Base-by-base conservation (phyloP, 495 filamentous ascomycete species). In the Paragyromitra xinjiangensis region DNA sequence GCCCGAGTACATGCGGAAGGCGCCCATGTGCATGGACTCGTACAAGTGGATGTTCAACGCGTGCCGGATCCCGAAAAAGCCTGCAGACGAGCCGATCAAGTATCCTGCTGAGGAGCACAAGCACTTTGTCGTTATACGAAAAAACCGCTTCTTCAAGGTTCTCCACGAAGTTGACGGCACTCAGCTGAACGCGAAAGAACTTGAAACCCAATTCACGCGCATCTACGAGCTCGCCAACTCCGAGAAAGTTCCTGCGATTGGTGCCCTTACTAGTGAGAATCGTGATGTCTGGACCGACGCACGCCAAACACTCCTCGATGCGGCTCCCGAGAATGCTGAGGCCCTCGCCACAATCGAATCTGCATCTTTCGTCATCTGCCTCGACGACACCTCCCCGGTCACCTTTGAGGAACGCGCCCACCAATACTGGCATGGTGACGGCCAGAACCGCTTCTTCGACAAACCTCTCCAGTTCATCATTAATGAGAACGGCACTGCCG, bases 41-140 rank as follows among this genome's bases (percentile, higher is more conserved):
- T 98, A 98, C 87, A 87, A 97, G 86, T 99, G 91, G 90, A 98
- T 99, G 96, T 99, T 99, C 89, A 98, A 99, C 84, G 87, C 88
- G 84, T 93, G 91, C 85, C 91, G 96, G 72, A 89, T 98, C 42
- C 92, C 96, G n/a, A 91, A 90, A 65, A 91, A 91, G 79, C 89
- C 91, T 3, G 90, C 89, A 7, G 96, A 99, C 79, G 90, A 91
- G 83, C 93, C 93, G 1, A 87, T 91, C 84, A 98, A 96, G 84
- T 97, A 91, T 83, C 82, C 89, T 44, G 86, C 87, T 53, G 77
- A 88, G 39, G 88, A 92, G 78, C 88, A 97, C 87, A 90, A 94
- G 85, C 92, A 98, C 85, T 92, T 99, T 80, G 84, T 97, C 22
- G 95, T 91, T 22, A 88, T 97, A 69, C 92, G 95, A 83, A 98